Evolutionary conservation across 2,329 filamentous ascomycete genomes (phyloP), one percentile per base, ranked within the genome.

Genomic region (Fusarium sp.): DNA sequence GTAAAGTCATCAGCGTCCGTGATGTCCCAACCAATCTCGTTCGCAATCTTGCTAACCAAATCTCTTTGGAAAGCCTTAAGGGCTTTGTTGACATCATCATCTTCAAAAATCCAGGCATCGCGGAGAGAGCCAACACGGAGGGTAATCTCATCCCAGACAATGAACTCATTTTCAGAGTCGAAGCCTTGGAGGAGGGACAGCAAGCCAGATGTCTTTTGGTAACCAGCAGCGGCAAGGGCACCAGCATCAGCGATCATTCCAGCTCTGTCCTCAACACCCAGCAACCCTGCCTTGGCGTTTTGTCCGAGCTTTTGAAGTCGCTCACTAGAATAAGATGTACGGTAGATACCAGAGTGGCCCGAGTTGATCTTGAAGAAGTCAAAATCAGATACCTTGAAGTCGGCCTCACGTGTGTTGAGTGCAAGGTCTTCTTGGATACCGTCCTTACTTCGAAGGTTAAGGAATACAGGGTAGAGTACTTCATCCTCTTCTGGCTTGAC

Each of bases 301-400:
- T 93, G 82, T 25, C 95, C 95, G 37, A 98, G 90, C 83, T 97
- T 97, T 71, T 89, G 85, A 44, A 98, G 87, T 35, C 95, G 90
- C 73, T 93, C 90, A 3, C 93, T 91, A 3, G 89, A 85, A 82
- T 98, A 98, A 1, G 90, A 92, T 1, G 94, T 97, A 62, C 95
- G 90, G 83, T 96, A 98, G 67, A 97, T 90, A 69, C 92, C 92
- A 22, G 93, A 94, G 79, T 97, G 95, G 76, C 97, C 94, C 17
- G 95, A 94, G 76, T 98, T 98, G 64, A 98, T 83, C 85, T 98
- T 98, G 88, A 92, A 98, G 82, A 98, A 97, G 74, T 97, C 93
- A 52, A 90, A 82, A 74, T 91, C 88, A 20, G 91, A 87, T 25
- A 97, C 78, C 80, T 93, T 90, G 82, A 96, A 93, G 65, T 90